These are phyloP conservation scores for Arabidopsis suecica DNA, from an alignment of 345 rosid genomes.

Conservation along the genomic window DNA sequence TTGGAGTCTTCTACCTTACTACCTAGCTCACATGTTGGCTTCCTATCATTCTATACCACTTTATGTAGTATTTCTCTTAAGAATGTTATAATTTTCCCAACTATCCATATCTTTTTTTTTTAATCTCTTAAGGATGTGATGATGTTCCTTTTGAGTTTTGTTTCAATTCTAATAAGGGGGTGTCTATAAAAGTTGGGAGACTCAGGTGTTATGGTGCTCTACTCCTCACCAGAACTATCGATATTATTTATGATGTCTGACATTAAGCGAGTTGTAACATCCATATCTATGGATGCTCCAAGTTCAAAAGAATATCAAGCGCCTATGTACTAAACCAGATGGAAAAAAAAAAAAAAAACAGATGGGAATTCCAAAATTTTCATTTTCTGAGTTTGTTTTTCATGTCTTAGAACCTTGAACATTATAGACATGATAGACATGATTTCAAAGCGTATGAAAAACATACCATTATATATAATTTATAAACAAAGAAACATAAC, in stretches of 20 bases:
- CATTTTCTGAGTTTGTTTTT: too few species aligned
- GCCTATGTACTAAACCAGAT: not conserved
- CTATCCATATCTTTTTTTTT: not conserved
- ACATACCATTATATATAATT: not conserved
- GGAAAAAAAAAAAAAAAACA: too few species aligned
- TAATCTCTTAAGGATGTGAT: not conserved
- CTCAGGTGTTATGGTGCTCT: not conserved
- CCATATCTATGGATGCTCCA: not conserved
- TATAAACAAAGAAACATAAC: too few species aligned
- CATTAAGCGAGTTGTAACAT: not conserved
- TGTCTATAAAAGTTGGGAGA: not conserved
- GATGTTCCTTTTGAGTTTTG: not conserved
- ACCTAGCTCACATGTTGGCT: not conserved
- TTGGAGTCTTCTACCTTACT: not conserved
- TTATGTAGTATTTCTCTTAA: not conserved
- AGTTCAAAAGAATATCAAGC: not conserved
- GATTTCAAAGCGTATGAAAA: too few species aligned
- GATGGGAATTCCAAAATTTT: too few species aligned
- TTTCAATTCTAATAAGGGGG: not conserved
- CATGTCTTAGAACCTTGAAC: too few species aligned
- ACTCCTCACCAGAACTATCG: not conserved
- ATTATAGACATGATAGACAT: too few species aligned
- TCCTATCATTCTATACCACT: not conserved
- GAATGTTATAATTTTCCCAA: not conserved
- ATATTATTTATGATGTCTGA: not conserved